These are phyloP conservation scores for Metarhizium rileyi DNA, from an alignment of 2,329 filamentous ascomycete genomes.

Conservation along the genomic window DNA sequence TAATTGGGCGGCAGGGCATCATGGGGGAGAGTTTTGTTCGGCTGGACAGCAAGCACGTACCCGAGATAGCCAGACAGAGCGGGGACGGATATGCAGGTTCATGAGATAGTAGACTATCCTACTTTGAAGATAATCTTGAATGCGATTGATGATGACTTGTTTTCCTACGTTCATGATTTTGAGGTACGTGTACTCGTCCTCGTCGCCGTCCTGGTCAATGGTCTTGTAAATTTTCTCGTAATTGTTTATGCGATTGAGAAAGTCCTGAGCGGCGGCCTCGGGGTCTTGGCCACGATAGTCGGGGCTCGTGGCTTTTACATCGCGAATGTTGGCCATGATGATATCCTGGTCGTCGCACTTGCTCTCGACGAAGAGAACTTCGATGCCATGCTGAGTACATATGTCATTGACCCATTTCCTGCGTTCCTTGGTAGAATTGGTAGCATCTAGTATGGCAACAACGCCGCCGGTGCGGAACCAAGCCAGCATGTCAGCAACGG, in stretches of 20 bases:
- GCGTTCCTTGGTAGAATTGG: slow-evolving; percentile 85
- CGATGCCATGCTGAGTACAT: slow-evolving; percentile 66
- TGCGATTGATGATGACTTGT: slow-evolving; percentile 95
- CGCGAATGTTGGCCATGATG: slow-evolving; percentile 96
- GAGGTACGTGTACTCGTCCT: slow-evolving; percentile 83
- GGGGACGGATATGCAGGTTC: slow-evolving; percentile 94
- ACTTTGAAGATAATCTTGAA: slow-evolving; percentile 93
- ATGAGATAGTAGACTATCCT: slow-evolving; percentile 97
- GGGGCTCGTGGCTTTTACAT: slow-evolving; percentile 93
- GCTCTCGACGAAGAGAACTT: slow-evolving; percentile 92
- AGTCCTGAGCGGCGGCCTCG: slow-evolving; percentile 81
- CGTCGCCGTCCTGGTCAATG: slow-evolving; percentile 70
- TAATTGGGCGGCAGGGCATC: not conserved
- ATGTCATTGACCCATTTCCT: slow-evolving; percentile 84
- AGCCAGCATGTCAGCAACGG: slow-evolving; percentile 83
- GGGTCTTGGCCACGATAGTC: slow-evolving; percentile 94
- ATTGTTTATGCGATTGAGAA: slow-evolving; percentile 87
- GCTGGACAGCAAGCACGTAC: slow-evolving; percentile 40
- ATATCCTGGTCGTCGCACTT: slow-evolving; percentile 93
- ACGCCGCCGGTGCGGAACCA: slow-evolving; percentile 81
- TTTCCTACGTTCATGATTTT: slow-evolving; percentile 96
- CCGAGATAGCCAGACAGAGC: slow-evolving; percentile 92
- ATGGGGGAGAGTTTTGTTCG: not conserved
- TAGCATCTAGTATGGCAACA: slow-evolving; percentile 91
- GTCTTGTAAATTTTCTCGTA: slow-evolving; percentile 97